phyloP scores from a whole-genome alignment of 2,329 filamentous ascomycete genomes.

The Rasamsonia emersonii region DNA sequence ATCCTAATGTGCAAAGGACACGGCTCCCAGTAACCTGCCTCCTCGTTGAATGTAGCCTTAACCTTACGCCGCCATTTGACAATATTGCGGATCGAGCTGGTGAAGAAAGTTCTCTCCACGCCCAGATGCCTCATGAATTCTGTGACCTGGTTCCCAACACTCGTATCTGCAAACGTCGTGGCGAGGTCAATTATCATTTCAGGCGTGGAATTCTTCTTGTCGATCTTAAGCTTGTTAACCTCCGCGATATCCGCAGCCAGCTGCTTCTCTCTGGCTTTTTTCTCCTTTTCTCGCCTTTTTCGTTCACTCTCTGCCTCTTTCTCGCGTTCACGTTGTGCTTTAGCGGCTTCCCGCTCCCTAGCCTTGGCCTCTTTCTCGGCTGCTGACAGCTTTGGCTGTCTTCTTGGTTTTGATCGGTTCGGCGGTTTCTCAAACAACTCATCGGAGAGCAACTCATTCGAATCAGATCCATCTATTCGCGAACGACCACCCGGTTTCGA shows the following conservation, averaged over 20 bases:
- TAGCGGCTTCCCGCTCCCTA: slow-evolving; percentile 43
- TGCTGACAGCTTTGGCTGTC: slow-evolving; percentile 37
- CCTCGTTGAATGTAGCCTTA: slow-evolving; percentile 53
- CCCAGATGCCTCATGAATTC: slow-evolving; percentile 35
- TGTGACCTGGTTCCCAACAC: slow-evolving; percentile 34
- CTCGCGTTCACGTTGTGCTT: slow-evolving; percentile 44
- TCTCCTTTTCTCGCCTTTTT: slow-evolving; percentile 40
- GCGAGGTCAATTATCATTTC: slow-evolving; percentile 74
- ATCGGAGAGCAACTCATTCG: slow-evolving; percentile 15
- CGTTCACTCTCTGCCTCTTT: slow-evolving; percentile 41
- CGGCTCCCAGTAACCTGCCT: slow-evolving; percentile 57
- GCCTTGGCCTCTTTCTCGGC: slow-evolving; percentile 40
- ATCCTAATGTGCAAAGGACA: slow-evolving; percentile 38
- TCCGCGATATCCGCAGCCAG: slow-evolving; percentile 58
- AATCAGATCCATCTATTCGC: no score
- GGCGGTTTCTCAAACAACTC: slow-evolving; percentile 36
- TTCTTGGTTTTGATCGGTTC: slow-evolving; percentile 14
- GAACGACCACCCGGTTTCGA: slow-evolving; percentile 3
- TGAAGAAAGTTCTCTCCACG: slow-evolving; percentile 33
- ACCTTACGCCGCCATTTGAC: slow-evolving; percentile 64
- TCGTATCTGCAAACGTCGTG: slow-evolving; percentile 42
- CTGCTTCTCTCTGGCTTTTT: slow-evolving; percentile 56
- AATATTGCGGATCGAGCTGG: slow-evolving; percentile 39
- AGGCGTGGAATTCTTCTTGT: slow-evolving; percentile 62
- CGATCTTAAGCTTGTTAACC: slow-evolving; percentile 62